Evolutionary conservation across 345 rosid genomes (phyloP).

Genomic region (Eutrema yunnanense): DNA sequence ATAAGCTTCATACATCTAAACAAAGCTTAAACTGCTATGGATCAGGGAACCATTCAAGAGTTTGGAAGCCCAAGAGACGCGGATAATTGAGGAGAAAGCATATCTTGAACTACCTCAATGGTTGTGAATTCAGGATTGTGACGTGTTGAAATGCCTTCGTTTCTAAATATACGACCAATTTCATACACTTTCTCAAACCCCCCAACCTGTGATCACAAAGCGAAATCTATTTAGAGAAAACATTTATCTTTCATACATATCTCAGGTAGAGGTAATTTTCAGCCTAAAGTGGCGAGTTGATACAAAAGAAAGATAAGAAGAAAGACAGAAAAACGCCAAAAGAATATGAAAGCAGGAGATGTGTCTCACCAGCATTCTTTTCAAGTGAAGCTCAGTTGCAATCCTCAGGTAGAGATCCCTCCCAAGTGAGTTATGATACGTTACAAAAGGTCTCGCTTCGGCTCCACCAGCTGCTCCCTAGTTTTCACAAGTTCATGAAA

Average conservation of each 20-base stretch:
- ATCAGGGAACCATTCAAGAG: conserved; percentile 12
- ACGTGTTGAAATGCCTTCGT: conserved; percentile 95
- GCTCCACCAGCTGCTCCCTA: conserved; percentile 99
- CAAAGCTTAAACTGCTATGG: conserved; percentile 6
- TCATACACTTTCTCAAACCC: conserved; percentile 97
- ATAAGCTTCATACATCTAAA: conserved; percentile 92
- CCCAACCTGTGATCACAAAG: conserved; percentile 63
- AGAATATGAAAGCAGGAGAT: background rate
- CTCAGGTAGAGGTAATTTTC: background rate
- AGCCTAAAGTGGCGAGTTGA: background rate
- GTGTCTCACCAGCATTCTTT: conserved; percentile 81
- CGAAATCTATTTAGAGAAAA: background rate
- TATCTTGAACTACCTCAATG: conserved; percentile 61
- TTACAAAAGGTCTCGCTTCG: conserved; percentile 93
- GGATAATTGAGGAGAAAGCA: background rate
- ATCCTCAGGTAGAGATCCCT: conserved; percentile 89
- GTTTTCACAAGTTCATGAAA: conserved; percentile 40
- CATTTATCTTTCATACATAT: background rate
- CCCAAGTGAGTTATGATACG: conserved; percentile 89
- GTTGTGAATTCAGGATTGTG: conserved; percentile 99
- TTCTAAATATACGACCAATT: conserved; percentile 93
- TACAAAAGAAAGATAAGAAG: conserved; percentile 7
- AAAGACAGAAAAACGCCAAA: background rate
- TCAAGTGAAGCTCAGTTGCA: conserved; percentile 96
- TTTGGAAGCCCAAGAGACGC: conserved; percentile 1